A percentile compares a stretch with the other conserved stretches of the same genome.
Evolutionary conservation across 2,329 filamentous ascomycete species (phyloP).

Genomic region (Paecilomyces niveus): DNA sequence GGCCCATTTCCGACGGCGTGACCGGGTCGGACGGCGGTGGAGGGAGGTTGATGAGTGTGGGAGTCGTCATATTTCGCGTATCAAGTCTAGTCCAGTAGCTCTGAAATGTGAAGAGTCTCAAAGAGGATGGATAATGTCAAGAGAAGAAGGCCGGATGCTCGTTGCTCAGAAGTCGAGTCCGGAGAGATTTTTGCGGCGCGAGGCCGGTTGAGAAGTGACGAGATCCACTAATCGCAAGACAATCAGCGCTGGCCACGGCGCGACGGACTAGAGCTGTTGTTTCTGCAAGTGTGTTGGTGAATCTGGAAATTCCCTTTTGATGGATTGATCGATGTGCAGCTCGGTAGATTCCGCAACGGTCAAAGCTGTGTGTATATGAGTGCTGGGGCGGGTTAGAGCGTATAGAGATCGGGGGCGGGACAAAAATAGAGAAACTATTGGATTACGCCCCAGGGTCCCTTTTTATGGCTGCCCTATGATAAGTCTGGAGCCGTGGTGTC

Average conservation of each 20-base stretch:
- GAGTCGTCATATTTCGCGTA: slow-evolving; percentile 34
- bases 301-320: background rate
- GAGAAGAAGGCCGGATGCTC: background rate
- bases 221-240: background rate
- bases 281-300: background rate
- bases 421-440: background rate
- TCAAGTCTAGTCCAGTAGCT: background rate
- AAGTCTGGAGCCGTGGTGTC: background rate
- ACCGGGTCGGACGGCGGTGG: slow-evolving; percentile 74
- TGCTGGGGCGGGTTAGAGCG: background rate
- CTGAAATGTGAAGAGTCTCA: background rate
- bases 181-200: background rate
- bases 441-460: background rate
- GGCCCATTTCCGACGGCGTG: slow-evolving; percentile 76
- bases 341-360: background rate
- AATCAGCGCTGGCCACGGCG: background rate
- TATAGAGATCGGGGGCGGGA: background rate
- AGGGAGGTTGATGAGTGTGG: slow-evolving; percentile 76
- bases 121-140: background rate
- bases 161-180: background rate
- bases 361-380: background rate
- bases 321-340: background rate
- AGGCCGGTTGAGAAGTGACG: background rate
- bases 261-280: background rate
- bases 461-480: background rate